Conservation (phyloP, 495 filamentous ascomycete genomes). For the Parachaetomium inaequale region DNA sequence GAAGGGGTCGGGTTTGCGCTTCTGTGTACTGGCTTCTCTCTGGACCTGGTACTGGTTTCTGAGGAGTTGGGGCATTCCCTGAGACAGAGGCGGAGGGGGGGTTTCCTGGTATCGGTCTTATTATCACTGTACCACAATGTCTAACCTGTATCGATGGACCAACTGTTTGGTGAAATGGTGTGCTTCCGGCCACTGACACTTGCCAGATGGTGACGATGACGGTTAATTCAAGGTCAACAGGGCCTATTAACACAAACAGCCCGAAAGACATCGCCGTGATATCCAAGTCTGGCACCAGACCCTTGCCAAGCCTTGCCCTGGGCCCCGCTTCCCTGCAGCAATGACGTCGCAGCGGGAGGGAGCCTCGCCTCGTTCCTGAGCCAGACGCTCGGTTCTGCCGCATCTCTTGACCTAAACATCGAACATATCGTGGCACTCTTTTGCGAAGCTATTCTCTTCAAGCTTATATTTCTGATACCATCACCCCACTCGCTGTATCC, state of each 20-base stretch:
- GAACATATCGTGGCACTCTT: too few species aligned
- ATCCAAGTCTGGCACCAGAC: background rate
- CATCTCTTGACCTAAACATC: background rate
- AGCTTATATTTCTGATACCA: background rate
- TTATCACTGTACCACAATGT: slow-evolving; percentile 10
- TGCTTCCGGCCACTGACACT: background rate
- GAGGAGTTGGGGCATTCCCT: background rate
- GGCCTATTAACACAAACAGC: too few species aligned
- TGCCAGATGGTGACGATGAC: background rate
- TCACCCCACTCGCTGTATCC: background rate
- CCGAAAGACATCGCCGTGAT: background rate
- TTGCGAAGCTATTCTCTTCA: background rate
- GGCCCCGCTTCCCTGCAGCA: background rate
- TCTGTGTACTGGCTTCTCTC: background rate
- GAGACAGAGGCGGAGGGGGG: background rate
- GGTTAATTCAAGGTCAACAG: background rate
- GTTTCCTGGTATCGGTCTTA: slow-evolving; percentile 7
- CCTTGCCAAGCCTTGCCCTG: background rate
- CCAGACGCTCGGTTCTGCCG: background rate
- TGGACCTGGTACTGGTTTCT: background rate
- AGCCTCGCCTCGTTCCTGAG: background rate
- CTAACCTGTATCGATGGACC: background rate
- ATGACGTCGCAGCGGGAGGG: background rate
- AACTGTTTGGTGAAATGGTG: background rate
- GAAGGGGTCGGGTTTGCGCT: background rate